These are phyloP conservation scores for Pseudoperonospora humuli DNA, from an alignment of 352 stramenopile genomes.

Conservation along the genomic window DNA sequence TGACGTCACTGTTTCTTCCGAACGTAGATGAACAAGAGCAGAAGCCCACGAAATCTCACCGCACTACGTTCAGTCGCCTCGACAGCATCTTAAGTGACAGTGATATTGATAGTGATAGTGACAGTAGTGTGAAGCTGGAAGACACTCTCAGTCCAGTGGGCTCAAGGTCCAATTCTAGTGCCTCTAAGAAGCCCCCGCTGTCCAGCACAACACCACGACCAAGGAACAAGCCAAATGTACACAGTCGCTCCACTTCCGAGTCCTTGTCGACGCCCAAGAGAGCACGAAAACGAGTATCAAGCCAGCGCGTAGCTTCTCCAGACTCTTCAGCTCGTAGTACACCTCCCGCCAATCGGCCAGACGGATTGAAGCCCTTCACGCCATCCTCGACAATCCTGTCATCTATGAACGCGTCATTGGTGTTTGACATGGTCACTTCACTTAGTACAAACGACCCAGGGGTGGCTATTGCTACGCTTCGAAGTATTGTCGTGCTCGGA, in stretches of 20 bases:
- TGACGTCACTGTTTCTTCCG: neutral
- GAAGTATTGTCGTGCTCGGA: slow-evolving; percentile 74
- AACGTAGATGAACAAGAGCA: slow-evolving; percentile 19
- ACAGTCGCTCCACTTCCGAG: slow-evolving; percentile 16
- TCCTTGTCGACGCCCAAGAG: slow-evolving; percentile 18
- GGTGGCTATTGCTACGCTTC: slow-evolving; percentile 62
- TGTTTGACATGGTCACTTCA: slow-evolving; percentile 78
- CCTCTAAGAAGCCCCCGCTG: slow-evolving; percentile 3
- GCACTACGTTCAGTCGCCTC: slow-evolving; percentile 3
- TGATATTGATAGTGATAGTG: too few species aligned
- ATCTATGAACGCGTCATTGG: slow-evolving; percentile 75
- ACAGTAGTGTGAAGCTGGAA: slow-evolving; percentile 25
- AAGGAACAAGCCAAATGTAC: slow-evolving; percentile 10
- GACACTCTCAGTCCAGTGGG: slow-evolving; percentile 14
- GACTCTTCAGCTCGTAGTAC: slow-evolving; percentile 5
- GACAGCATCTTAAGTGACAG: slow-evolving; percentile 22
- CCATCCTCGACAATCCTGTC: slow-evolving; percentile 49
- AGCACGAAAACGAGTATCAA: slow-evolving; percentile 9
- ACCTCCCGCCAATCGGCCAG: slow-evolving; percentile 6
- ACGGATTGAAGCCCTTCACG: slow-evolving; percentile 49
- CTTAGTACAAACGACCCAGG: slow-evolving; percentile 79
- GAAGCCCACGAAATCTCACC: slow-evolving; percentile 6
- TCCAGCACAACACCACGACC: slow-evolving; percentile 3
- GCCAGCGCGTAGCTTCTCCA: slow-evolving; percentile 27
- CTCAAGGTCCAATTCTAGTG: slow-evolving; percentile 1